These are phyloP conservation scores for Endoconidiophora polonica DNA, from an alignment of 2,329 filamentous ascomycete genomes.

Conservation along the genomic window DNA sequence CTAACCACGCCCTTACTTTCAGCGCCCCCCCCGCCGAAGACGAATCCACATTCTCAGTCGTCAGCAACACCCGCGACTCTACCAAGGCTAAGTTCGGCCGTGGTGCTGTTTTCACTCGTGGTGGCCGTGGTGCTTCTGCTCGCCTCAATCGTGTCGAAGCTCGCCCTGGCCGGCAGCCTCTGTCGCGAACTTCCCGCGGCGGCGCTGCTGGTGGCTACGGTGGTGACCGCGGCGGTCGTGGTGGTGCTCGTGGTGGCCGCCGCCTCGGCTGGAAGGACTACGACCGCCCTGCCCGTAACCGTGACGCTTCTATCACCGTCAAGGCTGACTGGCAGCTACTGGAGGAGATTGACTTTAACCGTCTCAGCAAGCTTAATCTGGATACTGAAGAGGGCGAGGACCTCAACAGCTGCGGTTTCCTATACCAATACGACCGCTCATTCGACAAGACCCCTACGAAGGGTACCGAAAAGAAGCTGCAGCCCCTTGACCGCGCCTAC, in stretches of 20 bases:
- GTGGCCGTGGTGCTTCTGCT: constrained; percentile 56
- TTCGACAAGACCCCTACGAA: constrained; percentile 92
- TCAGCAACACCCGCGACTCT: constrained; percentile 83
- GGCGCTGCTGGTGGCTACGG: constrained; percentile 43
- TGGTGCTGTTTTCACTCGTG: constrained; percentile 76
- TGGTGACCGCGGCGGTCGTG: constrained; percentile 53
- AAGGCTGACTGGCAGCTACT: constrained; percentile 89
- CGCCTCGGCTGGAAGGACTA: constrained; percentile 98
- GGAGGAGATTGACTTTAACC: constrained; percentile 97
- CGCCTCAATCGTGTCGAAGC: constrained; percentile 48
- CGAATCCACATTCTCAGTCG: constrained; percentile 92
- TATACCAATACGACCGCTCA: constrained; percentile 93
- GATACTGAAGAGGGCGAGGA: constrained; percentile 92
- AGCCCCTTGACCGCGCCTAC: constrained; percentile 77
- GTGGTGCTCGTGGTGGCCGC: constrained; percentile 58
- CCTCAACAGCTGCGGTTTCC: constrained; percentile 86
- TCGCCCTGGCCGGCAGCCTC: constrained; percentile 41
- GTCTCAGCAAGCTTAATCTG: constrained; percentile 85
- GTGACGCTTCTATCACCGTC: constrained; percentile 90
- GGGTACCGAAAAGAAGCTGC: constrained; percentile 72
- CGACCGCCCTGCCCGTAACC: constrained; percentile 92
- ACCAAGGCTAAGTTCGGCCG: constrained; percentile 77
- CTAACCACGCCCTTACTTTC: constrained; percentile 73
- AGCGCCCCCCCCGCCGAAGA: constrained; percentile 85
- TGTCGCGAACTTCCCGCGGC: constrained; percentile 55